phyloP scores from a whole-genome alignment of 345 rosid genomes.

The Corchorus capsularis region DNA sequence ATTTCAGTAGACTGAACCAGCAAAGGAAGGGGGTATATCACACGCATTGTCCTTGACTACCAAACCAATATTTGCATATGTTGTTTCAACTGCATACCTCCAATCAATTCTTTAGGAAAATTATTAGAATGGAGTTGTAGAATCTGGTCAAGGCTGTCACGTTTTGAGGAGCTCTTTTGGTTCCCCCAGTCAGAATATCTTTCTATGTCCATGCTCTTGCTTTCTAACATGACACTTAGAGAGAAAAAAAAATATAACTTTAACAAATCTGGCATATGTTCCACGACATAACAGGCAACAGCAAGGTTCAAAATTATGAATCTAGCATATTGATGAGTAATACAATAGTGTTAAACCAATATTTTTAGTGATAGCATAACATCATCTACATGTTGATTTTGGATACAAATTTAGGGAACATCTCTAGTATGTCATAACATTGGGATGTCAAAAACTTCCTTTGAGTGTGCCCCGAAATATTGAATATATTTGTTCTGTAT shows the following conservation, averaged over 20 bases:
- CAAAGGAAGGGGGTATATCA: not conserved
- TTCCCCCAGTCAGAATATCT: conserved; percentile 52
- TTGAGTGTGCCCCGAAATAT: too few species aligned
- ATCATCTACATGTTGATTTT: too few species aligned
- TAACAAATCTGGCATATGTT: not conserved
- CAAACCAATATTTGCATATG: conserved; percentile 13
- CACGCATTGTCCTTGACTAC: not conserved
- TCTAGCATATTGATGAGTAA: too few species aligned
- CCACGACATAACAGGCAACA: too few species aligned
- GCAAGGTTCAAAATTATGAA: too few species aligned
- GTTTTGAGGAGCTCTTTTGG: conserved; percentile 32
- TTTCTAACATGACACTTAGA: conserved; percentile 30
- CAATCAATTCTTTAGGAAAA: conserved; percentile 56
- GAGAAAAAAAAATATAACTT: not conserved
- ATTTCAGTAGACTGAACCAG: not conserved
- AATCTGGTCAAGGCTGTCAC: conserved; percentile 44
- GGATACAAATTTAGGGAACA: too few species aligned
- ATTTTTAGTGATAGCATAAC: too few species aligned
- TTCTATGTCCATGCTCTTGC: conserved; percentile 45
- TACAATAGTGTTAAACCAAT: too few species aligned
- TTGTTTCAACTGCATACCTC: conserved; percentile 36
- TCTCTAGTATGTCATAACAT: too few species aligned
- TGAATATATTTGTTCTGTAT: too few species aligned
- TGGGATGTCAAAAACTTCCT: too few species aligned
- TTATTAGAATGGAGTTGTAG: conserved; percentile 37